Conservation (phyloP, 2,329 filamentous ascomycete genomes). For the Delphinella strobiligena region DNA sequence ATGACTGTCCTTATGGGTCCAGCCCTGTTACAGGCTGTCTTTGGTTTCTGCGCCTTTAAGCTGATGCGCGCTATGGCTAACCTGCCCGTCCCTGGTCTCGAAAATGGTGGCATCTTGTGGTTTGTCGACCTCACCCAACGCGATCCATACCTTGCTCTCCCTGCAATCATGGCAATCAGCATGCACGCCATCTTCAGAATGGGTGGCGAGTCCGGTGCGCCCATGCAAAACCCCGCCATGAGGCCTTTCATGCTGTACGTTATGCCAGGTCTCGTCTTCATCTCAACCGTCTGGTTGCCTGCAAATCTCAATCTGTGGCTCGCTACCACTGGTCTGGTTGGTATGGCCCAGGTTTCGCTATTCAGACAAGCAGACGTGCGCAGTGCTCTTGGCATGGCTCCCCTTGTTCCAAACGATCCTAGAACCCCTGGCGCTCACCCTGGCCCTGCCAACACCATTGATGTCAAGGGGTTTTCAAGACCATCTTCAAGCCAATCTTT, state of each 20-base stretch:
- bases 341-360: constrained; percentile 25
- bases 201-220: constrained; percentile 38
- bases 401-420: constrained; percentile 11
- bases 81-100: constrained; percentile 70
- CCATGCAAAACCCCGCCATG: constrained; percentile 18
- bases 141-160: constrained; percentile 71
- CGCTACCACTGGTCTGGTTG: constrained; percentile 30
- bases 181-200: constrained; percentile 24
- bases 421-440: neutral
- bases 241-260: constrained; percentile 31
- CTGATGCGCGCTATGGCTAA: constrained; percentile 60
- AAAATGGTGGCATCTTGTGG: constrained; percentile 63
- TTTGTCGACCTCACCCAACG: constrained; percentile 60
- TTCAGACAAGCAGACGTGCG: constrained; percentile 27
- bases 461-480: constrained; percentile 8
- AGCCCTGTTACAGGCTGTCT: constrained; percentile 49
- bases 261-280: constrained; percentile 41
- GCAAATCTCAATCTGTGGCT: constrained; percentile 54
- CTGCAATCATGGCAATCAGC: constrained; percentile 28
- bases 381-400: constrained; percentile 25
- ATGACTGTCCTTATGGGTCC: constrained; percentile 40
- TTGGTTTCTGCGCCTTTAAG: constrained; percentile 73
- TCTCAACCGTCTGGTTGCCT: constrained; percentile 44
- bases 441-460: constrained; percentile 8
- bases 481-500: constrained; percentile 1